Conservation (phyloP, 1,139 yeast species). For the Kodamaea alishanica region DNA sequence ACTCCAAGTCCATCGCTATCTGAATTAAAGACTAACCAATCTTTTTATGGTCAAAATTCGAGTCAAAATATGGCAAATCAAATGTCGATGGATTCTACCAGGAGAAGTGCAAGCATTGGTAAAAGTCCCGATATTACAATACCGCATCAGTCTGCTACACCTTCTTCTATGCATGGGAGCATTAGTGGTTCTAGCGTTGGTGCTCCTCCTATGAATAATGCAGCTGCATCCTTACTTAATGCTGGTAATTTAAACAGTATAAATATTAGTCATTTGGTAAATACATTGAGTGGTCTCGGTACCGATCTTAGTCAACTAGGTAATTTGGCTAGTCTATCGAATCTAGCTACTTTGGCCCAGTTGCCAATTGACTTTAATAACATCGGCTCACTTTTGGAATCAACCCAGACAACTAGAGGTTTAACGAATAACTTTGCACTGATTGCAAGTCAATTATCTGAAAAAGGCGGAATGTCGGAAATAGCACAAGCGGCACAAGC, state of each 20-base stretch:
- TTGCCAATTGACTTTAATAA: slow-evolving; percentile 41
- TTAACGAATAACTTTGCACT: slow-evolving; percentile 2
- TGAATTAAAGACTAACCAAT: not conserved
- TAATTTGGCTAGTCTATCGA: slow-evolving; percentile 38
- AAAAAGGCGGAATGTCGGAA: too few species aligned
- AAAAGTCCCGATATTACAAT: too few species aligned
- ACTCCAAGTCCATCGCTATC: slow-evolving; percentile 13
- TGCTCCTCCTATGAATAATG: too few species aligned
- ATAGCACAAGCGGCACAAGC: too few species aligned
- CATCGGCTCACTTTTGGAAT: slow-evolving; percentile 30
- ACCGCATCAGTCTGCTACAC: too few species aligned
- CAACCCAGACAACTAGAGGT: not conserved
- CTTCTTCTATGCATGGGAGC: too few species aligned
- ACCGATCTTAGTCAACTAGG: slow-evolving; percentile 37
- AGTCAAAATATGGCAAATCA: too few species aligned
- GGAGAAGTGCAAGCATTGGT: too few species aligned
- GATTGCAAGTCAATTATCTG: slow-evolving; percentile 4
- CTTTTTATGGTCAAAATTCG: too few species aligned
- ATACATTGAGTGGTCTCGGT: slow-evolving; percentile 36
- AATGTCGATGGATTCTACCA: too few species aligned
- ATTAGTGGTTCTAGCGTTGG: too few species aligned
- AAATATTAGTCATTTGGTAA: slow-evolving; percentile 44
- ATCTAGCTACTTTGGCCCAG: slow-evolving; percentile 44
- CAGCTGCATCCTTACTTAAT: slow-evolving; percentile 20
- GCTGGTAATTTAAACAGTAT: slow-evolving; percentile 47